Evolutionary conservation across 2,329 filamentous ascomycete genomes (phyloP).

Genomic region (Parascedosporium putredinis): DNA sequence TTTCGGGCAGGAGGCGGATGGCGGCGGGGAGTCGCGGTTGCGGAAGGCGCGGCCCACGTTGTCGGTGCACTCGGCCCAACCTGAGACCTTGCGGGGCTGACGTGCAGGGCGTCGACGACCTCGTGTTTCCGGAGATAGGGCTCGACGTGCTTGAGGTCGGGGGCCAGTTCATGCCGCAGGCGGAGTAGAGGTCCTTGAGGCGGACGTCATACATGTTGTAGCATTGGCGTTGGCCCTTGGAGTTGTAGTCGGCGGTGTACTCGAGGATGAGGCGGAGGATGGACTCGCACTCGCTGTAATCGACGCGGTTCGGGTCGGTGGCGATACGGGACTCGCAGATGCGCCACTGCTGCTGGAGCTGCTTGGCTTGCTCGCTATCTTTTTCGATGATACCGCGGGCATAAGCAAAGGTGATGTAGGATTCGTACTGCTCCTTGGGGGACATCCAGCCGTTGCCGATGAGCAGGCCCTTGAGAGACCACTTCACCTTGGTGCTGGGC

Average conservation of each 20-base stretch:
- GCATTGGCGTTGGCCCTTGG: conserved; percentile 50
- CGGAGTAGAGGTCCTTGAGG: conserved; percentile 65
- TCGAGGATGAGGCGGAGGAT: conserved; percentile 66
- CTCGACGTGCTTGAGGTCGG: conserved; percentile 69
- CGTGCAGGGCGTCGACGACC: conserved; percentile 69
- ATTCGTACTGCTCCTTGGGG: conserved; percentile 76
- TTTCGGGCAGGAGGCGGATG: conserved; percentile 61
- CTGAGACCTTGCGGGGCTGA: conserved; percentile 72
- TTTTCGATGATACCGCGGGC: conserved; percentile 62
- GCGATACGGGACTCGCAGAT: conserved; percentile 57
- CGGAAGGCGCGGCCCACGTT: conserved; percentile 64
- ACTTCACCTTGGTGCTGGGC: conserved; percentile 31
- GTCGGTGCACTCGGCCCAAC: conserved; percentile 86
- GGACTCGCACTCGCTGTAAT: conserved; percentile 61
- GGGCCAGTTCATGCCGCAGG: conserved; percentile 97
- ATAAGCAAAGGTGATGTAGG: conserved; percentile 76
- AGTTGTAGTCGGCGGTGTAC: conserved; percentile 41
- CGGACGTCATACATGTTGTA: conserved; percentile 97
- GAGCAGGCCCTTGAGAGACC: conserved; percentile 75
- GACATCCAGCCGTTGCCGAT: conserved; percentile 99
- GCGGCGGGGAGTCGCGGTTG: conserved; percentile 63
- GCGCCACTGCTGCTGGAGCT: conserved; percentile 58
- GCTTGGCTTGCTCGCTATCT: conserved; percentile 51
- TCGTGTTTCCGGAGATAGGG: conserved; percentile 79
- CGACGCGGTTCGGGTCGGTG: conserved; percentile 40